Conservation (phyloP, 305 asterid genomes). For the Lippia alba region DNA sequence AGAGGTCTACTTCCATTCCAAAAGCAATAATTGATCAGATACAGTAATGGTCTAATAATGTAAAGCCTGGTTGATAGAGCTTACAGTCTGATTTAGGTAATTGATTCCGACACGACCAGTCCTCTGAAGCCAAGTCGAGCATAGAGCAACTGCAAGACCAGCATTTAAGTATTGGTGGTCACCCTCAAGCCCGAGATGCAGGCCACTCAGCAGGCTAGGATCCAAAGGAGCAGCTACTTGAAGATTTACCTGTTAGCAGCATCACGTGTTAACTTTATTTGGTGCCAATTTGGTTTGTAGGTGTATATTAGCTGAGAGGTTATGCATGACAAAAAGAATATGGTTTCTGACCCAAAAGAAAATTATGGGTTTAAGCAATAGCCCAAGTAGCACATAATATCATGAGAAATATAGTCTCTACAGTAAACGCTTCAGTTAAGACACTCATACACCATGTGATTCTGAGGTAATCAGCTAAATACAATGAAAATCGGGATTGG, state of each 20-base stretch:
- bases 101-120: slow-evolving; percentile 80
- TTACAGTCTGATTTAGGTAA: slow-evolving; percentile 74
- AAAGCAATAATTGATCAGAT: slow-evolving; percentile 25
- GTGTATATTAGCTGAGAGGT: slow-evolving; percentile 18
- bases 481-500: not conserved
- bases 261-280: slow-evolving; percentile 26
- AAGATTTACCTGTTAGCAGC: slow-evolving; percentile 70
- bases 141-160: slow-evolving; percentile 87
- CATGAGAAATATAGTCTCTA: slow-evolving; percentile 16
- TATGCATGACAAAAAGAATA: slow-evolving; percentile 25
- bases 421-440: not conserved
- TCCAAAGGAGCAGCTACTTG: slow-evolving; percentile 81
- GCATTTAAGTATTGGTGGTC: slow-evolving; percentile 96
- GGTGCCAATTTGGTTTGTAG: slow-evolving; percentile 11
- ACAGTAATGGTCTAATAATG: slow-evolving; percentile 23
- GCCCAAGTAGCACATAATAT: slow-evolving; percentile 21
- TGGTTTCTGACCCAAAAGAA: not conserved
- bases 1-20: slow-evolving; percentile 54
- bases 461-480: slow-evolving; percentile 20
- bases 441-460: too few species aligned
- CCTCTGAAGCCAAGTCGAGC: slow-evolving; percentile 94
- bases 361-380: not conserved
- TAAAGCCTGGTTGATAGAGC: slow-evolving; percentile 39
- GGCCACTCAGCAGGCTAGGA: slow-evolving; percentile 62
- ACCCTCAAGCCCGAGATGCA: slow-evolving; percentile 91